A percentile compares a stretch with the other conserved stretches of the same genome.
Evolutionary conservation across 306 rosid genomes (phyloP).

Genomic region (Hippophae gyantsensis): DNA sequence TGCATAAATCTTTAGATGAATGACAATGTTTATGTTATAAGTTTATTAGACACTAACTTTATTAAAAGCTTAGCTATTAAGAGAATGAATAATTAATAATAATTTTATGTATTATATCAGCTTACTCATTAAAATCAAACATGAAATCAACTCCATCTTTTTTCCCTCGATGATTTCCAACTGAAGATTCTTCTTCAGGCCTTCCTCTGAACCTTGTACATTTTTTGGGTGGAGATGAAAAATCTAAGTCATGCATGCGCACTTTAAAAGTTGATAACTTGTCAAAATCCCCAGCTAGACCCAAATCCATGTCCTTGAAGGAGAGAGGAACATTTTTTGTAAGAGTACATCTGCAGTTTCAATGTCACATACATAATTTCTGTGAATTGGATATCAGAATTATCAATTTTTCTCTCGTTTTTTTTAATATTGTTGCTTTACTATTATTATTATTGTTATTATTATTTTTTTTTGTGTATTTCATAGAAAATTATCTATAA

Average conservation of each 20-base stretch:
- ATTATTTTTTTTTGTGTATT: no score
- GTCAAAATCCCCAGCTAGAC: slow-evolving; percentile 66
- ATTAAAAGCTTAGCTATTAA: no score
- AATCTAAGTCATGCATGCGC: slow-evolving; percentile 84
- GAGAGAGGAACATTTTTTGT: slow-evolving; percentile 9
- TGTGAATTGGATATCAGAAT: background rate
- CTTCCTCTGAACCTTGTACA: slow-evolving; percentile 35
- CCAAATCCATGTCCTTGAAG: slow-evolving; percentile 71
- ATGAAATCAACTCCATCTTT: slow-evolving; percentile 44
- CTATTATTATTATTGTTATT: no score
- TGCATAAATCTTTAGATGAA: slow-evolving; percentile 6
- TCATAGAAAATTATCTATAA: no score
- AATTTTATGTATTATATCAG: background rate
- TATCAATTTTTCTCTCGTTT: background rate
- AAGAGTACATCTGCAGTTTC: slow-evolving; percentile 18
- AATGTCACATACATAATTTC: slow-evolving; percentile 12
- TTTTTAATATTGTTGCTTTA: no score
- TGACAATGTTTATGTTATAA: background rate
- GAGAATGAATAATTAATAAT: no score
- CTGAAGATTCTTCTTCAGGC: slow-evolving; percentile 41
- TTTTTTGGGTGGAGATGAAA: slow-evolving; percentile 49
- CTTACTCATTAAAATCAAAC: slow-evolving; percentile 84
- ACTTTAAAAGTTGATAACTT: slow-evolving; percentile 73
- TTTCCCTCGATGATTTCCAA: slow-evolving; percentile 39
- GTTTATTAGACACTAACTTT: no score